These are phyloP conservation scores for Aspergillus viridinutans DNA, from an alignment of 2,329 filamentous ascomycete genomes.

Conservation along the genomic window DNA sequence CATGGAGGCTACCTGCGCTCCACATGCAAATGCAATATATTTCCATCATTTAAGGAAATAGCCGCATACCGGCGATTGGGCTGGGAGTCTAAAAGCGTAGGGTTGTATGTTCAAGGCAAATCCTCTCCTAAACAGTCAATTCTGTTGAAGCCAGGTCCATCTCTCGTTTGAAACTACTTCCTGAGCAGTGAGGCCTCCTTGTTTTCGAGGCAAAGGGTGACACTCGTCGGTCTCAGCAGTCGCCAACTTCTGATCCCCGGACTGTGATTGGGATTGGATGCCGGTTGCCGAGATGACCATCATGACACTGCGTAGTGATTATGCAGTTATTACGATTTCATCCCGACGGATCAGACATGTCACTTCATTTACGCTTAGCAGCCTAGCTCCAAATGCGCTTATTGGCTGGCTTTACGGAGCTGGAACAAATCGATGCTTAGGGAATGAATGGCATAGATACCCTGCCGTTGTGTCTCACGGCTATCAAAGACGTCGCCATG, in stretches of 20 bases:
- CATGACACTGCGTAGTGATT: not conserved
- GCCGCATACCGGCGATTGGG: not conserved
- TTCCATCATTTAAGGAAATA: not conserved
- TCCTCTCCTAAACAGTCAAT: not conserved
- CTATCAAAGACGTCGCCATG: not conserved
- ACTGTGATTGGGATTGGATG: not conserved
- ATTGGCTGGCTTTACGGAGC: not conserved
- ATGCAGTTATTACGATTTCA: not conserved
- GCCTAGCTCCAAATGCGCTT: not conserved
- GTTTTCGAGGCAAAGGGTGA: not conserved
- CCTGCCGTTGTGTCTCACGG: not conserved
- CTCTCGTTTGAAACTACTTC: not conserved
- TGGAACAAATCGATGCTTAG: not conserved
- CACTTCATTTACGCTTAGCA: not conserved
- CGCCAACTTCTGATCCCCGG: not conserved
- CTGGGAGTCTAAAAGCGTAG: not conserved
- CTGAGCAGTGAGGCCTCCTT: not conserved
- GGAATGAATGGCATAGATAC: not conserved
- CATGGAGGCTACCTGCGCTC: not conserved
- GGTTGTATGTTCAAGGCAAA: not conserved
- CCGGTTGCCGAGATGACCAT: not conserved
- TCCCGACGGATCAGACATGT: not conserved
- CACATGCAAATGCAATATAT: not conserved
- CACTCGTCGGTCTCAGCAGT: not conserved
- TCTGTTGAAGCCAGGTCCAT: not conserved